Base-by-base conservation (phyloP, 306 rosid species). In the Ziziphus jujuba region DNA sequence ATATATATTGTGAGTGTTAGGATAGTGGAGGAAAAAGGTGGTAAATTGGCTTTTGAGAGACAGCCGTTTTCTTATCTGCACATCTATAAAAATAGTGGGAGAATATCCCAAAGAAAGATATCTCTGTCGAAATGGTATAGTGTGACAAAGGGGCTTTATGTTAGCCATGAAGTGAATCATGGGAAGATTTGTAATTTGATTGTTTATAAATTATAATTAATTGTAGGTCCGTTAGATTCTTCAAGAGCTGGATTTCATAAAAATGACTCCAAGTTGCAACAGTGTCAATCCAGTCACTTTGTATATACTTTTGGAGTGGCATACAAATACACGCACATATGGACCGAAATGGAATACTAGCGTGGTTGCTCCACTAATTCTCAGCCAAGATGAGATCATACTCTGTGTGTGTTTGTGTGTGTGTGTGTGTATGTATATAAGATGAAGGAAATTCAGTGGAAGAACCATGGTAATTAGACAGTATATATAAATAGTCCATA, bases 241-340 rank as follows among this genome's bases (percentile, higher is more conserved):
- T 22, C 31, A 82, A 80, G 63, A 70, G 84, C 71, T 66, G 44
- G 79, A 84, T 77, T 65, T 70, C 52, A 67, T 31, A 66, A 71
- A 70, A 53, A n/a, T 64, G 74, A 64, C 76, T 70, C 71, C 73
- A 38, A 15, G 55, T 60, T 49, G 68, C 21, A 28, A 28, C 33
- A 1, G 33, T 28, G 33, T 28, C 33, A 28, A 28, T 28, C 33
- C 33, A 28, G 33, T 28, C 33, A 28, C 33, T 28, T 2, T 28
- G 33, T 28, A 28, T 28, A 4, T 4, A 28, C 33, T 28, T 28
- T 28, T 1, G 33, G 4, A 28, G 33, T 28, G 33, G 33, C 33
- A 28, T 28, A 28, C 2, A 28, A 28, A 28, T 28, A 28, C 4
- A 28, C 4, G 33, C 4, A 28, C 4, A 4, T 28, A 28, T 28